These are phyloP conservation scores for Tulasnella sp. DNA, from an alignment of 768 basidiomycete genomes.

Conservation along the genomic window DNA sequence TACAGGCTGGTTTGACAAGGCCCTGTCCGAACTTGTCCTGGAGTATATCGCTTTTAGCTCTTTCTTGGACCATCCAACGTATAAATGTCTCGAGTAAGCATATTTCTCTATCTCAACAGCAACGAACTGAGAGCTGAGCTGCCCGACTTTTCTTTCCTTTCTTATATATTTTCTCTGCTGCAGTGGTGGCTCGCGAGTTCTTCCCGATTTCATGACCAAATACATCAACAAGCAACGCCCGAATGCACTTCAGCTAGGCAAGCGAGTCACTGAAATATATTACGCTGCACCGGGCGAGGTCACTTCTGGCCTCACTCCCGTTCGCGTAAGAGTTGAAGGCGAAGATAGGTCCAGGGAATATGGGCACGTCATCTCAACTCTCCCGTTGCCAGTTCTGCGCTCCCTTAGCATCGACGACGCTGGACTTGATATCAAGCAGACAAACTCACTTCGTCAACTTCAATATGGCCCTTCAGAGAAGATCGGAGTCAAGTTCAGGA, in stretches of 20 bases:
- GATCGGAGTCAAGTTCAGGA: conserved; percentile 35
- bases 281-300: conserved; percentile 14
- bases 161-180: background rate
- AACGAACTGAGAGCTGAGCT: background rate
- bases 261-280: background rate
- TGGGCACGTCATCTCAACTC: conserved; percentile 31
- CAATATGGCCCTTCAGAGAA: conserved; percentile 33
- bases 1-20: background rate
- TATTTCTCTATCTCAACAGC: background rate
- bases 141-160: background rate
- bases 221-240: conserved; percentile 17
- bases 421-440: conserved; percentile 33
- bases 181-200: conserved; percentile 25
- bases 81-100: conserved; percentile 28
- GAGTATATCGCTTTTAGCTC: background rate
- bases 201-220: conserved; percentile 27
- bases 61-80: conserved; percentile 1
- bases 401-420: conserved; percentile 9
- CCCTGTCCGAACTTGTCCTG: background rate
- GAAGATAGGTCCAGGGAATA: background rate
- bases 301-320: background rate
- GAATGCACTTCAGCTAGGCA: background rate
- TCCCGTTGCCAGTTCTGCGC: conserved; percentile 31
- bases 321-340: conserved; percentile 11
- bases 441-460: conserved; percentile 32